Conservation (phyloP, 108 stramenopile species). For the Nitzschia sp. region DNA sequence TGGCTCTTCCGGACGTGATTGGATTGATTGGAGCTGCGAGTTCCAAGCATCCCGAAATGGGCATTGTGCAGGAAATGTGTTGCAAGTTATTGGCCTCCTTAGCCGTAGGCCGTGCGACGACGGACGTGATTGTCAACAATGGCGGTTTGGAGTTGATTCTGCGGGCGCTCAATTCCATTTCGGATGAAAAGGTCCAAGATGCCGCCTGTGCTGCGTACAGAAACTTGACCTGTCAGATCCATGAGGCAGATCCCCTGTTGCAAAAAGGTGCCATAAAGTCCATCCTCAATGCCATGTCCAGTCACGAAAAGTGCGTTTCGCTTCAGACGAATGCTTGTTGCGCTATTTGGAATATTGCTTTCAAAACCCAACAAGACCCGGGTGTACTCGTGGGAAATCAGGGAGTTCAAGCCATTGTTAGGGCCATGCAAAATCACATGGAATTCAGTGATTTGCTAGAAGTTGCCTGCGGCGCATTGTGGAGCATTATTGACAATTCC, state of each 20-base stretch:
- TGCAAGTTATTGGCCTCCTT: conserved; percentile 22
- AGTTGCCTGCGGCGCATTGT: conserved; percentile 54
- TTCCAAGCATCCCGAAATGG: not conserved
- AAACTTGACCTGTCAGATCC: conserved; percentile 31
- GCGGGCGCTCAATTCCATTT: conserved; percentile 1
- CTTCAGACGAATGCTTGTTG: conserved; percentile 39
- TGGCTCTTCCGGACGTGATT: conserved; percentile 14
- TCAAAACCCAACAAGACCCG: conserved; percentile 18
- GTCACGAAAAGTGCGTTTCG: conserved; percentile 8
- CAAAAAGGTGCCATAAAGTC: conserved; percentile 4
- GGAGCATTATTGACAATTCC: conserved; percentile 32
- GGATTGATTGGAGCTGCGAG: conserved; percentile 1
- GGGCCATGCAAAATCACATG: conserved; percentile 54
- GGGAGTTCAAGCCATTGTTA: conserved; percentile 33
- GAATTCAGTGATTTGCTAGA: conserved; percentile 53
- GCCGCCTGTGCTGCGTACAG: conserved; percentile 34
- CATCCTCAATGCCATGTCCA: conserved; percentile 32
- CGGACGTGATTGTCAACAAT: conserved; percentile 18
- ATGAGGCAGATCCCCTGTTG: conserved; percentile 16
- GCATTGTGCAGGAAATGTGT: conserved; percentile 13
- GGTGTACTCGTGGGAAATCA: conserved; percentile 7
- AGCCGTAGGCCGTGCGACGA: not conserved
- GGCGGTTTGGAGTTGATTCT: conserved; percentile 25
- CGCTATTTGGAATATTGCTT: conserved; percentile 32
- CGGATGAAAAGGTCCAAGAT: conserved; percentile 33